Conservation (phyloP, 2,329 filamentous ascomycete genomes). For the Ophiostoma quercus region DNA sequence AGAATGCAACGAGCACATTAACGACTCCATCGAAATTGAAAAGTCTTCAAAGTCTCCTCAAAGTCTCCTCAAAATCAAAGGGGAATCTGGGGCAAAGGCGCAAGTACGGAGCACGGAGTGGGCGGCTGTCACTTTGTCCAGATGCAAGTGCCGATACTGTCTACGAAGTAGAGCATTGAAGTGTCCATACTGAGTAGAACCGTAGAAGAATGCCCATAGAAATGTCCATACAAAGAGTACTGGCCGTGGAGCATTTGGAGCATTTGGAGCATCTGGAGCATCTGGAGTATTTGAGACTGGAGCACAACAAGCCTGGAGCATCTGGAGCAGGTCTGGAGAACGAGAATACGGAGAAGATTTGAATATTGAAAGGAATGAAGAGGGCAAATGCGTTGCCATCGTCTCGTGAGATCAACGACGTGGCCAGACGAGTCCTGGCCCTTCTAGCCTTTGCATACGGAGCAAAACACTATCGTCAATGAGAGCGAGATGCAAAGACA, state of each 20-base stretch:
- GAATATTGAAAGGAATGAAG: not conserved
- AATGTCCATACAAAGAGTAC: not conserved
- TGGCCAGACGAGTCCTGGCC: not conserved
- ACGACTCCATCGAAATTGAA: too few relatives aligned
- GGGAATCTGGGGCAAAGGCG: constrained; percentile 7
- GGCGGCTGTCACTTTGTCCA: not conserved
- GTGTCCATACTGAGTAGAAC: not conserved
- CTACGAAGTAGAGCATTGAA: too few relatives aligned
- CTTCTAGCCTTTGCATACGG: not conserved
- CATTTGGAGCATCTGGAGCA: not conserved
- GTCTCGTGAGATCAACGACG: not conserved
- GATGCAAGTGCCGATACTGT: not conserved
- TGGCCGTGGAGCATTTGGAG: not conserved
- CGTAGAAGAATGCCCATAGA: not conserved
- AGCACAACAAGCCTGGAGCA: too few relatives aligned
- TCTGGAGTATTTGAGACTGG: too few relatives aligned
- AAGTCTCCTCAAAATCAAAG: not conserved
- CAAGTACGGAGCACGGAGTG: constrained; percentile 1
- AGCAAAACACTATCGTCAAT: not conserved
- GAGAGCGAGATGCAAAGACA: not conserved
- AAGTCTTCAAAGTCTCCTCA: too few relatives aligned
- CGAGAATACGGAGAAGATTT: not conserved
- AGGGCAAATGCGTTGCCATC: not conserved
- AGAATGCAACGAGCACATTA: not conserved
- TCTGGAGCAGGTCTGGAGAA: not conserved